phyloP scores from a whole-genome alignment of 2,329 filamentous ascomycete genomes.

The Alternaria angustiovoidea region DNA sequence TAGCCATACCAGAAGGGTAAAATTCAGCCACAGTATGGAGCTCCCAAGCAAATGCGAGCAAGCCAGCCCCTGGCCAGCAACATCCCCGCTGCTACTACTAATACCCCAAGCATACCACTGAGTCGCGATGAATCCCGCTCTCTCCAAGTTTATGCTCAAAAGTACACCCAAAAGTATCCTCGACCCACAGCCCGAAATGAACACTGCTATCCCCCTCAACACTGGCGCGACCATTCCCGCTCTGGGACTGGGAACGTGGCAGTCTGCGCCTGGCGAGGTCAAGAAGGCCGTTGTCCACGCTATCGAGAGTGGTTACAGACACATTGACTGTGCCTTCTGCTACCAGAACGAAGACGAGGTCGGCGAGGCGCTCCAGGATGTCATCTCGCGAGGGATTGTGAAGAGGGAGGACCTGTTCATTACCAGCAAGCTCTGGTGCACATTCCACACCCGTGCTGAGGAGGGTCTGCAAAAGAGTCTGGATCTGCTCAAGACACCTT shows the following conservation, averaged over 20 bases:
- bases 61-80: slow-evolving; percentile 7
- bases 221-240: slow-evolving; percentile 52
- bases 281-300: slow-evolving; percentile 58
- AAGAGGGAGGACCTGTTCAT: slow-evolving; percentile 84
- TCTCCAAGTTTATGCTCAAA: slow-evolving; percentile 52
- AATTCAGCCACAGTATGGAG: slow-evolving; percentile 13
- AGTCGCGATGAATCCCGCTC: slow-evolving; percentile 48
- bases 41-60: slow-evolving; percentile 15
- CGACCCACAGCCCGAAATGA: slow-evolving; percentile 50
- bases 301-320: slow-evolving; percentile 59
- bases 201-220: slow-evolving; percentile 51
- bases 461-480: slow-evolving; percentile 76
- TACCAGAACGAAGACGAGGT: slow-evolving; percentile 87
- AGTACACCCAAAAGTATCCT: slow-evolving; percentile 48
- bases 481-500: slow-evolving; percentile 76
- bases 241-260: slow-evolving; percentile 52
- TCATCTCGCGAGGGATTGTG: slow-evolving; percentile 71
- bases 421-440: slow-evolving; percentile 86
- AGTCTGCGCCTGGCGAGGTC: slow-evolving; percentile 55
- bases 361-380: slow-evolving; percentile 77
- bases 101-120: slow-evolving; percentile 29
- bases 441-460: slow-evolving; percentile 75
- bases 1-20: slow-evolving; percentile 9
- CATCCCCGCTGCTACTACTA: slow-evolving; percentile 31
- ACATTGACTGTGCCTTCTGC: slow-evolving; percentile 77